phyloP scores from a whole-genome alignment of 768 basidiomycete genomes.

The Boletus sp. region DNA sequence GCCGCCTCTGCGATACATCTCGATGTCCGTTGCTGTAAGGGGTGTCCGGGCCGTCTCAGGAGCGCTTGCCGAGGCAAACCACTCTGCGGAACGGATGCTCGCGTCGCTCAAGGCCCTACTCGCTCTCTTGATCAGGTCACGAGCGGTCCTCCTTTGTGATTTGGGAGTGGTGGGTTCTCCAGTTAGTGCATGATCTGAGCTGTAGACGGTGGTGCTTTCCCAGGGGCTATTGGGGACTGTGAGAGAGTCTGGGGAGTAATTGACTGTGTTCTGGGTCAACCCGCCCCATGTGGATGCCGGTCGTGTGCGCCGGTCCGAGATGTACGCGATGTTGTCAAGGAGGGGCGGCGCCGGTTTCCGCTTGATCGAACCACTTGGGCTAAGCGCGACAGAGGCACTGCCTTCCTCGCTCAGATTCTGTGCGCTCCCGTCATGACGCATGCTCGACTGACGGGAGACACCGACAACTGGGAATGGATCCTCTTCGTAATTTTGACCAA shows the following conservation, averaged over 20 bases:
- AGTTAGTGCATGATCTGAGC: not conserved
- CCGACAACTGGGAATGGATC: slow-evolving; percentile 23
- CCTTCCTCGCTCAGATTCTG: slow-evolving; percentile 16
- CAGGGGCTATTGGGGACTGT: slow-evolving; percentile 7
- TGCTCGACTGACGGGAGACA: slow-evolving; percentile 24
- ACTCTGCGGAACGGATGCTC: slow-evolving; percentile 33
- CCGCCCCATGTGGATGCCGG: slow-evolving; percentile 25
- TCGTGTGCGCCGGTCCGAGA: slow-evolving; percentile 6
- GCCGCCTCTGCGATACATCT: slow-evolving; percentile 26
- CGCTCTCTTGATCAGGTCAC: slow-evolving; percentile 18
- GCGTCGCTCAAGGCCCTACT: slow-evolving; percentile 25
- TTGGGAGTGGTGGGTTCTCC: slow-evolving; percentile 8
- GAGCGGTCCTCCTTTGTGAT: slow-evolving; percentile 14
- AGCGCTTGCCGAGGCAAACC: slow-evolving; percentile 26
- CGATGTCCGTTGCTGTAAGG: slow-evolving; percentile 23
- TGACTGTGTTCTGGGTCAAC: slow-evolving; percentile 7
- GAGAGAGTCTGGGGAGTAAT: slow-evolving; percentile 1
- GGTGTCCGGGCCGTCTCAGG: slow-evolving; percentile 6
- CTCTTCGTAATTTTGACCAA: slow-evolving; percentile 23
- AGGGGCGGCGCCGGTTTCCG: slow-evolving; percentile 32
- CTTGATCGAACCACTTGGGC: slow-evolving; percentile 26
- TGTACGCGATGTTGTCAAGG: slow-evolving; percentile 15
- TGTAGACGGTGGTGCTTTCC: slow-evolving; percentile 1
- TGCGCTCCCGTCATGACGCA: slow-evolving; percentile 4
- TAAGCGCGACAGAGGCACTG: slow-evolving; percentile 1